A percentile compares a stretch with the other conserved stretches of the same genome.
Evolutionary conservation across 352 stramenopile genomes (phyloP).

Genomic region (Globisporangium perplexum): DNA sequence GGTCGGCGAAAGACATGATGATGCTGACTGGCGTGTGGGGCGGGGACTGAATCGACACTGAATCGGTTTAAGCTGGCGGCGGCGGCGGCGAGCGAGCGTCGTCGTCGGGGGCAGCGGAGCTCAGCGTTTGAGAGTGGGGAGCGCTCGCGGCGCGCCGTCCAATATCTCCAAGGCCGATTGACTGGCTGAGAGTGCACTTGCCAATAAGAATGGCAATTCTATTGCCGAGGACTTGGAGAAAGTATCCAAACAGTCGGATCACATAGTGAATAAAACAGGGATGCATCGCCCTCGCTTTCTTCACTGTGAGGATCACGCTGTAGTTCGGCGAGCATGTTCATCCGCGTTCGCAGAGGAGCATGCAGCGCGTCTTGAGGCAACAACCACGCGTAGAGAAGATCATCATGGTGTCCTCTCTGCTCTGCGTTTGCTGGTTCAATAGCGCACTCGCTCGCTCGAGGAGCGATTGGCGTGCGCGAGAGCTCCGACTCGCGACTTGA

Average conservation of each 20-base stretch:
- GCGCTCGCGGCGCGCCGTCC: neutral
- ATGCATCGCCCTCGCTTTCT: neutral
- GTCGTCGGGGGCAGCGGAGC: conserved; percentile 35
- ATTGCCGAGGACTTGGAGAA: neutral
- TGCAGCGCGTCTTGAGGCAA: no score
- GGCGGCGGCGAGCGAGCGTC: neutral
- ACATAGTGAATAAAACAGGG: neutral
- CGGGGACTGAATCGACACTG: conserved; percentile 35
- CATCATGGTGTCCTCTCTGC: no score
- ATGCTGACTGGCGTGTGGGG: conserved; percentile 28
- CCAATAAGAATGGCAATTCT: neutral
- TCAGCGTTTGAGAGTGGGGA: conserved; percentile 50
- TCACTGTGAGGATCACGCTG: neutral
- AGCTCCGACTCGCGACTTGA: no score
- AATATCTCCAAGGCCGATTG: neutral
- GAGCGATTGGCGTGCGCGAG: no score
- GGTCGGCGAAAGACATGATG: conserved; percentile 79
- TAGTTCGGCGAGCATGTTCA: no score
- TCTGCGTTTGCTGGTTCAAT: no score
- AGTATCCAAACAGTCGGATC: neutral
- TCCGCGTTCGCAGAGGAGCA: no score
- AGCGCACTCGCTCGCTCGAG: no score
- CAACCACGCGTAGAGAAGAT: no score
- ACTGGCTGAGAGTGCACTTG: conserved; percentile 1
- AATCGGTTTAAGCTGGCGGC: conserved; percentile 80